Evolutionary conservation across 2,329 filamentous ascomycete genomes (phyloP).

Genomic region (Venturia oleaginea): DNA sequence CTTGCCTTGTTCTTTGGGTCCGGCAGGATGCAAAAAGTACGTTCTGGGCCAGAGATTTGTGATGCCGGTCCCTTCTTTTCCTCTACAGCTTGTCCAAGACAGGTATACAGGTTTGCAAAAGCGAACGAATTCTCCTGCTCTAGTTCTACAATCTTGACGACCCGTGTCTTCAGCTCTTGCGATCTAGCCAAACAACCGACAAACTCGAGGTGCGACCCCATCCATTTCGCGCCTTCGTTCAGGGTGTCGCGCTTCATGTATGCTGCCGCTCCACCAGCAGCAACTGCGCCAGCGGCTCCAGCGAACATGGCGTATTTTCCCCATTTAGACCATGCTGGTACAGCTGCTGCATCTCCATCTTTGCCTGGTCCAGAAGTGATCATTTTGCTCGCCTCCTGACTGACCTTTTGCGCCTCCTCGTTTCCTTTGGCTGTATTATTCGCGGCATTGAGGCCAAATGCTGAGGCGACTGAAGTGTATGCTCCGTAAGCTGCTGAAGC

Average conservation of each 20-base stretch:
- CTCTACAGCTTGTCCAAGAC: conserved; percentile 55
- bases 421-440: conserved; percentile 14
- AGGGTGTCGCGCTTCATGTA: conserved; percentile 72
- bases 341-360: conserved; percentile 35
- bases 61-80: conserved; percentile 15
- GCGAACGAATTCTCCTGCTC: conserved; percentile 58
- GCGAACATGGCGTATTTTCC: conserved; percentile 79
- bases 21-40: conserved; percentile 76
- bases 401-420: conserved; percentile 14
- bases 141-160: conserved; percentile 58
- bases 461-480: conserved; percentile 52
- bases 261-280: conserved; percentile 74
- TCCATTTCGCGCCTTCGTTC: conserved; percentile 64
- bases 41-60: conserved; percentile 48
- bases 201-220: conserved; percentile 84
- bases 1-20: conserved; percentile 22
- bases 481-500: conserved; percentile 60
- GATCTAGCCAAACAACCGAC: conserved; percentile 80
- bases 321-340: conserved; percentile 62
- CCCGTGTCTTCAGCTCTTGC: conserved; percentile 68
- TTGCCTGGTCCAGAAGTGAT: conserved; percentile 20
- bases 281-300: conserved; percentile 69
- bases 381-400: conserved; percentile 27
- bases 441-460: conserved; percentile 42
- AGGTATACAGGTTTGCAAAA: conserved; percentile 81